Evolutionary conservation across 2,329 filamentous ascomycete species (phyloP).

Genomic region (Endoconidiophora laricicola): DNA sequence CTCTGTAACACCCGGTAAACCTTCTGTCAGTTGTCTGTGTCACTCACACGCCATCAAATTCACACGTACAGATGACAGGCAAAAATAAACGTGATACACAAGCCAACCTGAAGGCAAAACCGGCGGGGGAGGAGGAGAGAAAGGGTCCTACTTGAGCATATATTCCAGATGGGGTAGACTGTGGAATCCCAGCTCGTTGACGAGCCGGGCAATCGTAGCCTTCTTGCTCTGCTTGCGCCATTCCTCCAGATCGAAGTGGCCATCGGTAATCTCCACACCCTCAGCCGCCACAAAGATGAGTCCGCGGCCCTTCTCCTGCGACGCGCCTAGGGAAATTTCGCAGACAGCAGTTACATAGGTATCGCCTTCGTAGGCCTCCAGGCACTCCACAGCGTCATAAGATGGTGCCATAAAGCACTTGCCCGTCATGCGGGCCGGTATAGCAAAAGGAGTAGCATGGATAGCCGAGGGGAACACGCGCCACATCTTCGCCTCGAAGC

Average conservation of each 20-base stretch:
- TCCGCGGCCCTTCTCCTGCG: not conserved
- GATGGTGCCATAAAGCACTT: not conserved
- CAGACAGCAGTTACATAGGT: conserved; percentile 6
- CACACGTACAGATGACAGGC: too few relatives aligned
- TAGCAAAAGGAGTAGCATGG: not conserved
- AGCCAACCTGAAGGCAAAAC: too few relatives aligned
- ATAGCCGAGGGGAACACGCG: conserved; percentile 8
- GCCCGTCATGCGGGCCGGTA: not conserved
- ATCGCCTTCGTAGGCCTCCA: conserved; percentile 6
- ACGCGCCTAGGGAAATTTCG: not conserved
- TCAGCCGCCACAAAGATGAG: conserved; percentile 7
- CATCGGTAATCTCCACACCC: conserved; percentile 1
- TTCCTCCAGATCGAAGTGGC: conserved; percentile 1
- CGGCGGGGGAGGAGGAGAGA: too few relatives aligned
- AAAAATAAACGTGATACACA: too few relatives aligned
- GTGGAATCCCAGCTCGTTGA: not conserved
- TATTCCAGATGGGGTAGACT: not conserved
- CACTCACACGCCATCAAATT: too few relatives aligned
- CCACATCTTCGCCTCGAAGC: conserved; percentile 10
- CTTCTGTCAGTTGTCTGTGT: too few relatives aligned
- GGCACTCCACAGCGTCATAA: not conserved
- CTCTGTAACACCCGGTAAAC: too few relatives aligned
- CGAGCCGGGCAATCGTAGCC: conserved; percentile 2
- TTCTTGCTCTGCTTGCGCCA: conserved; percentile 10
- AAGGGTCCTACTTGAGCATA: too few relatives aligned